Evolutionary conservation across 1,284 basidiomycete genomes (phyloP), one percentile per base, ranked within the genome.

Genomic region (Ceratobasidium sp.): DNA sequence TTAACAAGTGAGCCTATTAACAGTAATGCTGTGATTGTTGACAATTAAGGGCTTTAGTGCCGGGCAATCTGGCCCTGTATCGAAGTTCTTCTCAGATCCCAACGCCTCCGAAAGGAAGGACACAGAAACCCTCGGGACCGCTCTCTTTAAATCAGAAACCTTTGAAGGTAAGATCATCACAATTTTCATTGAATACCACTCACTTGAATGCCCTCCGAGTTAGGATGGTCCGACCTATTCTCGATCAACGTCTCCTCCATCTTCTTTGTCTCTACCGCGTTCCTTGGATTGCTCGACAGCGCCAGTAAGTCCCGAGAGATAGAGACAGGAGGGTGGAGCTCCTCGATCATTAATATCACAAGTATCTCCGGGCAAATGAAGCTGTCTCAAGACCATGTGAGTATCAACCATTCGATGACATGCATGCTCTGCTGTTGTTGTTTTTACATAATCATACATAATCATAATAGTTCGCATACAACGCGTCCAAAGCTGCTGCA

Each of bases 401-500:
- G 33, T 36, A 36, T 11, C 33, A 11, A 11, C 33, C 5, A 11
- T 36, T 5, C 33, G 11, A 36, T 11, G 33, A 4, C 4, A 5
- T 36, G 33, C 33, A 36, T 36, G n/a, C n/a, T n/a, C n/a, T n/a
- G n/a, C n/a, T n/a, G n/a, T n/a, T n/a, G n/a, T n/a, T n/a, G n/a
- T n/a, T n/a, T n/a, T n/a, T n/a, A n/a, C n/a, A 36, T 36, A 36
- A 11, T 36, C 33, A 36, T 36, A 46, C 14, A 46, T 46, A 7
- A 46, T n/a, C 42, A 4, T 6, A 46, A 46, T 60, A 91, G 89
- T 91, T 91, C 74, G 84, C 83, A 36, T 91, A 92, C 77, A 91
- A 91, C 76, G 87, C 86, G 71, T 80, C 87, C 13, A 93, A 93
- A 76, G 89, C 87, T 0, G 91, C 89, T 0, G 84, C 84, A 2